These are phyloP conservation scores for Hysterangium stoloniferum DNA, from an alignment of 768 basidiomycete genomes.

Conservation along the genomic window DNA sequence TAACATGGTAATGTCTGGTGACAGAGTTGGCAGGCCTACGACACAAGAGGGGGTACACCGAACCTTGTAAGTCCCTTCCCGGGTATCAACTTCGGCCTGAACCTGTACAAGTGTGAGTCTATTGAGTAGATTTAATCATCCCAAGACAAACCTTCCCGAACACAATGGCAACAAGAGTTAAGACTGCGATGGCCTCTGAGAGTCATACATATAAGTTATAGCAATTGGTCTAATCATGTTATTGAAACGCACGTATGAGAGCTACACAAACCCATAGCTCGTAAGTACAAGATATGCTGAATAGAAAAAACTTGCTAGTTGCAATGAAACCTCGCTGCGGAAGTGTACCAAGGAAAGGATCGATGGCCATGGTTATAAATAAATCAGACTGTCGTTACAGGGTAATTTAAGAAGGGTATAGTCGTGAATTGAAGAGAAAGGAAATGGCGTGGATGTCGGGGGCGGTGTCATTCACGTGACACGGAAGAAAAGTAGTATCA, in stretches of 20 bases:
- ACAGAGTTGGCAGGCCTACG: not conserved
- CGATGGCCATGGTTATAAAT: constrained; percentile 76
- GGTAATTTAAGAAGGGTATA: too few relatives aligned
- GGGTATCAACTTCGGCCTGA: constrained; percentile 2
- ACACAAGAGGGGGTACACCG: not conserved
- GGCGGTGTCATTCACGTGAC: too few relatives aligned
- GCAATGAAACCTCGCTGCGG: constrained; percentile 66
- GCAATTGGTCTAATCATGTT: constrained; percentile 31
- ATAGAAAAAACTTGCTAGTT: constrained; percentile 44
- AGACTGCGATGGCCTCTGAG: constrained; percentile 66
- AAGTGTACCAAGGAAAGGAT: constrained; percentile 63
- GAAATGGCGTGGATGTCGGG: too few relatives aligned
- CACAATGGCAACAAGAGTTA: constrained; percentile 65
- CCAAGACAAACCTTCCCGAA: constrained; percentile 42
- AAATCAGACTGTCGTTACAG: too few relatives aligned
- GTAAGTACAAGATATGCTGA: not conserved
- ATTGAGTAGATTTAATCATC: not conserved
- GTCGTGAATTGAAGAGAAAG: too few relatives aligned
- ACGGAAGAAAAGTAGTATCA: too few relatives aligned
- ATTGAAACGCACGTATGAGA: constrained; percentile 13
- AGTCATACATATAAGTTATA: constrained; percentile 2
- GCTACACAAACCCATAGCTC: constrained; percentile 5
- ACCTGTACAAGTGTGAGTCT: not conserved
- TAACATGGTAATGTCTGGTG: constrained; percentile 74
- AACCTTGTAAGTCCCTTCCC: constrained; percentile 9